Conservation (phyloP, 495 filamentous ascomycete species). For the Viridothelium virens region DNA sequence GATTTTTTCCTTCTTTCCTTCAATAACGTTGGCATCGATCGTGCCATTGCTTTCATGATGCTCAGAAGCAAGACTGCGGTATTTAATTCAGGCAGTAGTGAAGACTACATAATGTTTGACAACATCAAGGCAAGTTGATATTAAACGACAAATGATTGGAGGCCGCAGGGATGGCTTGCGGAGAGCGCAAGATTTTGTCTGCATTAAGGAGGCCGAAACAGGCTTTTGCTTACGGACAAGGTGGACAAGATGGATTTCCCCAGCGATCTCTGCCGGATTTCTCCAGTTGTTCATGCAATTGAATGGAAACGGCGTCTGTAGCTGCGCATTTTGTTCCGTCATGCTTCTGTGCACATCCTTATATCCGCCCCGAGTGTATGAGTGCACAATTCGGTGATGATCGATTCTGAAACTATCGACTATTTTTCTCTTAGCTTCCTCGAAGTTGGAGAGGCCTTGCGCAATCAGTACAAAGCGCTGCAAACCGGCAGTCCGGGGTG, state of each 20-base stretch:
- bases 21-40: neutral
- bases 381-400: neutral
- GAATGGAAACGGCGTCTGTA: conserved; percentile 2
- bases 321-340: neutral
- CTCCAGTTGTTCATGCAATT: neutral
- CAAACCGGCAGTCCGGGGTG: neutral
- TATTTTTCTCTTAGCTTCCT: neutral
- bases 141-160: neutral
- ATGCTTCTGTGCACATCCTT: neutral
- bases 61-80: neutral
- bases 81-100: neutral
- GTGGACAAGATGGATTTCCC: neutral
- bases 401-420: neutral
- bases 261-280: neutral
- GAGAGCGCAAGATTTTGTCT: neutral
- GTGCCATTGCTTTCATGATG: neutral
- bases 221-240: neutral
- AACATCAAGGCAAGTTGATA: neutral
- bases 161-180: neutral
- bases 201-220: neutral
- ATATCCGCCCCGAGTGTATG: neutral
- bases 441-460: neutral
- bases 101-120: neutral
- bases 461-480: neutral
- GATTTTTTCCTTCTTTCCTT: neutral